Base-by-base conservation (phyloP, 176 grass and related monocot species). In the Oryza glaberrima region DNA sequence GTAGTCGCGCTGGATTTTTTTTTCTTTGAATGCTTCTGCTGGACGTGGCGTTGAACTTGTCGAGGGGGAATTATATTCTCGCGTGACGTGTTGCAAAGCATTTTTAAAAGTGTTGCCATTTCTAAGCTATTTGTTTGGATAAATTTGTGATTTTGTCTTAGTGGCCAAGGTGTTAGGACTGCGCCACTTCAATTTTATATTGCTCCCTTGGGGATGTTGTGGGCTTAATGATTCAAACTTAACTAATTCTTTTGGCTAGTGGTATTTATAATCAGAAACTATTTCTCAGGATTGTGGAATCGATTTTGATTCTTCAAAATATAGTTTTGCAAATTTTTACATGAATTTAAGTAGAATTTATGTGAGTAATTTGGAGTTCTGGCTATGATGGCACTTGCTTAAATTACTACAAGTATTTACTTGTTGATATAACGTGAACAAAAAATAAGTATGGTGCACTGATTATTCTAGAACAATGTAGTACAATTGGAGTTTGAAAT, bases 161-260 rank as follows among this genome's bases (percentile, higher is more conserved):
- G 88, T 82, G 46, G 83, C 25, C 25, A 54, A 82, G 79, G 47
- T 90, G 68, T 78, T 68, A 85, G 79, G 67, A 36, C 19, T 67
- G 58, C 5, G 35, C 34, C 54, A 16, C 19, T 9, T 1, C 64
- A 82, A 25, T 36, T 76, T 76, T 86, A 23, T 47, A 60, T 47
- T 66, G 34, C 46, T 56, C 11, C 41, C 1, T 13, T 56, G 3
- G 54, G 40, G 40, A 49, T 32, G 20, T 69, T 30, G 14, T 60
- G 40, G 17, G 26, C 10, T 65, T 47, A 63, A 71, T 26, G 19
- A 11, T 77, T 82, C 71, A 70, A 38, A 77, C 15, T 78, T 83
- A 44, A 72, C 12, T 56, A 56, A 9, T 63, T 82, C 4, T 32
- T 74, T 26, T 2, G 65, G 23, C 65, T 58, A 16, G 14, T 69